phyloP scores from a whole-genome alignment of 2,329 filamentous ascomycete genomes.

The Ophiostoma sp. region DNA sequence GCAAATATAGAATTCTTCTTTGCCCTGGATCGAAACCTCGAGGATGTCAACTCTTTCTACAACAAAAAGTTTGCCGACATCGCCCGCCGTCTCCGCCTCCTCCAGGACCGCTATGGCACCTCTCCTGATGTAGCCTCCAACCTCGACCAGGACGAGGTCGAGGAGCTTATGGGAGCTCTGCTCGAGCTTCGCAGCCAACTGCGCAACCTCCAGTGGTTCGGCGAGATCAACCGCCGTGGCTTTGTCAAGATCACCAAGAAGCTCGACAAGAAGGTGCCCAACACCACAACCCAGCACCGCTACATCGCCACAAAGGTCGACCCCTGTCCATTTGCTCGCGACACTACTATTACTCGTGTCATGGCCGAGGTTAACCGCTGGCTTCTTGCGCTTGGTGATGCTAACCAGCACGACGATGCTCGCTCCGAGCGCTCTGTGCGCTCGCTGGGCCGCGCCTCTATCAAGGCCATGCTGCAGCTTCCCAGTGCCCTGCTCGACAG shows the following conservation, averaged over 20 bases:
- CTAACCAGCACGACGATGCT: conserved; percentile 69
- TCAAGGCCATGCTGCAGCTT: conserved; percentile 68
- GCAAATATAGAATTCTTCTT: conserved; percentile 80
- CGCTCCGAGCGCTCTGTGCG: conserved; percentile 68
- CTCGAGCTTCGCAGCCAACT: conserved; percentile 83
- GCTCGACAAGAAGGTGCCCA: conserved; percentile 86
- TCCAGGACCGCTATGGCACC: conserved; percentile 82
- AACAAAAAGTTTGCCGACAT: conserved; percentile 90
- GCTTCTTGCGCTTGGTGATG: conserved; percentile 75
- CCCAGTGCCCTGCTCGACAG: conserved; percentile 63
- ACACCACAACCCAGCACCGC: conserved; percentile 69
- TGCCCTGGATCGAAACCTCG: conserved; percentile 90
- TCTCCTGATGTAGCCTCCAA: conserved; percentile 62
- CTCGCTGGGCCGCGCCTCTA: conserved; percentile 71
- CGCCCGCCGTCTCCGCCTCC: conserved; percentile 73
- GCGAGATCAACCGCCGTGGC: conserved; percentile 88
- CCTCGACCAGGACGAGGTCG: conserved; percentile 80
- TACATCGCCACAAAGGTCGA: conserved; percentile 92
- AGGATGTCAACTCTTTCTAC: conserved; percentile 94
- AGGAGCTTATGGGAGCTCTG: conserved; percentile 85
- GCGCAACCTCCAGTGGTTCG: conserved; percentile 94
- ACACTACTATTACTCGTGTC: conserved; percentile 45
- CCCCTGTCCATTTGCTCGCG: conserved; percentile 79
- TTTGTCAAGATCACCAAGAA: conserved; percentile 99
- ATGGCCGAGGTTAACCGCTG: conserved; percentile 75